These are phyloP conservation scores for Microsporum canis DNA, from an alignment of 2,329 filamentous ascomycete species.

Conservation along the genomic window DNA sequence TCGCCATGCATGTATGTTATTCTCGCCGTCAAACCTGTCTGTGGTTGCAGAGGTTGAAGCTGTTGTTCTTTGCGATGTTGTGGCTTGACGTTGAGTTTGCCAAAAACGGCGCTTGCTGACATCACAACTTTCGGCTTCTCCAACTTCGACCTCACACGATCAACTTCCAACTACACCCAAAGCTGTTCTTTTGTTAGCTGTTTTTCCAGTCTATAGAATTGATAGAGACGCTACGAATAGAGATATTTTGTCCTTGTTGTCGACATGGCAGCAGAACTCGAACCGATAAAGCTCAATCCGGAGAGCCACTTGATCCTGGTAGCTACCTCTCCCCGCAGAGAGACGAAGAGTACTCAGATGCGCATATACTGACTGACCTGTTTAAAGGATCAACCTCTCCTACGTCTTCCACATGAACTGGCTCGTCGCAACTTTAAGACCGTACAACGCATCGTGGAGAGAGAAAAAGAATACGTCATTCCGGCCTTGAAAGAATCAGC, in stretches of 20 bases:
- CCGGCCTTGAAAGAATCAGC: constrained; percentile 41
- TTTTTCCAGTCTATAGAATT: background rate
- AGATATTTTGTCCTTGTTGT: background rate
- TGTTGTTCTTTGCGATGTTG: too few species aligned
- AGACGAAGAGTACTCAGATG: background rate
- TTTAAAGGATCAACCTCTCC: constrained; percentile 75
- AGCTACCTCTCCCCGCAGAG: constrained; percentile 15
- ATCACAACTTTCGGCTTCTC: background rate
- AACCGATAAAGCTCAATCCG: constrained; percentile 38
- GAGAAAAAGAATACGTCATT: constrained; percentile 38
- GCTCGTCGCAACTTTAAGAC: constrained; percentile 89
- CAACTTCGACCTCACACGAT: background rate
- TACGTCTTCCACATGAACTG: constrained; percentile 85
- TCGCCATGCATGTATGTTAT: too few species aligned
- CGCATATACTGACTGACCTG: background rate
- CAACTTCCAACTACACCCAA: background rate
- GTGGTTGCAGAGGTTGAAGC: too few species aligned
- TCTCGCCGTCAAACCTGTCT: too few species aligned
- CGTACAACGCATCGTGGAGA: constrained; percentile 41
- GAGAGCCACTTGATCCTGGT: constrained; percentile 42
- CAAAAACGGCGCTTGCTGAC: background rate
- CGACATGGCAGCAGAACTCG: constrained; percentile 34
- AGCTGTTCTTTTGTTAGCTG: background rate
- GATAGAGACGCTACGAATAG: background rate
- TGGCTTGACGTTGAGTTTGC: too few species aligned